phyloP scores from a whole-genome alignment of 495 filamentous ascomycete genomes.

The Cercophora sp. region DNA sequence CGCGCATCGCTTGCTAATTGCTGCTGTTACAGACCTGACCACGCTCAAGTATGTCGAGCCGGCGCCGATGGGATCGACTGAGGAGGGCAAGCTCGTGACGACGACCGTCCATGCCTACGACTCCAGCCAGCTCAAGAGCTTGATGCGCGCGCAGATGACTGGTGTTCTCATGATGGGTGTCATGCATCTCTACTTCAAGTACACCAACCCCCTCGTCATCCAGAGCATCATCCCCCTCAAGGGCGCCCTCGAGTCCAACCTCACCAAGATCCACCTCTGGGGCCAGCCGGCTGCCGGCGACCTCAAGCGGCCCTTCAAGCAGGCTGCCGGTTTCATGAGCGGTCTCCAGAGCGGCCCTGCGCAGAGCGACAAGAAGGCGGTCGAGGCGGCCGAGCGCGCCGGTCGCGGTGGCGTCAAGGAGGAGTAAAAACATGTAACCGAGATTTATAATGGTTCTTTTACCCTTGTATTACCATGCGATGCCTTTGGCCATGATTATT shows the following conservation, averaged over 20 bases:
- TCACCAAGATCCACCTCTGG: constrained; percentile 90
- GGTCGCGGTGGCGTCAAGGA: constrained; percentile 86
- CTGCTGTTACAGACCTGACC: constrained; percentile 92
- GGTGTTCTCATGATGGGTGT: constrained; percentile 95
- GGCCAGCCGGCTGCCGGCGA: constrained; percentile 89
- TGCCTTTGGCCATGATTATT: neutral
- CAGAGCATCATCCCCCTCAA: constrained; percentile 98
- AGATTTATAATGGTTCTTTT: too few species aligned
- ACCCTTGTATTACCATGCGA: constrained; percentile 1
- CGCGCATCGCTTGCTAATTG: too few species aligned
- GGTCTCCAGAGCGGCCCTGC: constrained; percentile 61
- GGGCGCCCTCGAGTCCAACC: constrained; percentile 86
- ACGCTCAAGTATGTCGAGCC: constrained; percentile 98
- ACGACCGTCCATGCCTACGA: constrained; percentile 96
- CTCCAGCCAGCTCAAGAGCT: constrained; percentile 70
- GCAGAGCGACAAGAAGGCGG: constrained; percentile 94
- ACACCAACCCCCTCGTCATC: constrained; percentile 98
- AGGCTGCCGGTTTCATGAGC: constrained; percentile 72
- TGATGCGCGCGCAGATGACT: constrained; percentile 86
- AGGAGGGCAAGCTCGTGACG: constrained; percentile 91
- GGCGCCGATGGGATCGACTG: constrained; percentile 80
- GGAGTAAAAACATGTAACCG: constrained; percentile 54
- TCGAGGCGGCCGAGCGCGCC: constrained; percentile 81
- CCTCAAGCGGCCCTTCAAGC: constrained; percentile 94
- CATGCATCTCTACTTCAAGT: constrained; percentile 98